A percentile compares a stretch with the other conserved stretches of the same genome.
phyloP scores from a whole-genome alignment of 257 asterid species.

The Ehretia macrophylla region DNA sequence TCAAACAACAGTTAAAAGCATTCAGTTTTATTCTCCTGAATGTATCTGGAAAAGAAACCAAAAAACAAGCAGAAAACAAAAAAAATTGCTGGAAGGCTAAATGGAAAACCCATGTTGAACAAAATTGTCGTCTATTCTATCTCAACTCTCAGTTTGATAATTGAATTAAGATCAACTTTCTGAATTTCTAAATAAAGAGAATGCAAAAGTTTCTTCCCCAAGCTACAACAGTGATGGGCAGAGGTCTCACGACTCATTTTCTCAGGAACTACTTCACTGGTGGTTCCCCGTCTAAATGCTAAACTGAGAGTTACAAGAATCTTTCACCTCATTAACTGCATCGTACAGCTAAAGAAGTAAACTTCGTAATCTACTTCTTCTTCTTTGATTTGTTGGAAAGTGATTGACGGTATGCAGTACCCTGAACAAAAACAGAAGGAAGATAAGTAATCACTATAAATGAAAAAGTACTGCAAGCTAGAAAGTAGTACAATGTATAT shows the following conservation, averaged over 20 bases:
- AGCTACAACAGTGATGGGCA: slow-evolving; percentile 49
- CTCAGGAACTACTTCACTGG: slow-evolving; percentile 7
- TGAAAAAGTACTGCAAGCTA: no score
- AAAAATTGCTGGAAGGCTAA: no score
- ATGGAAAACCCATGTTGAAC: slow-evolving; percentile 21
- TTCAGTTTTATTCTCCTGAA: no score
- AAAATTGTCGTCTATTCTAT: slow-evolving; percentile 41
- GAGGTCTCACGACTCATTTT: slow-evolving; percentile 22
- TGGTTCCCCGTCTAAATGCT: no score
- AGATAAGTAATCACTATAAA: no score
- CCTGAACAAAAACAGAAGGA: slow-evolving; percentile 32
- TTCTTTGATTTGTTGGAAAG: slow-evolving; percentile 58
- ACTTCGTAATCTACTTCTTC: slow-evolving; percentile 58
- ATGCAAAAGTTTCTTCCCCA: slow-evolving; percentile 14
- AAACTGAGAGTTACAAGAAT: no score
- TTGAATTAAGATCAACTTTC: slow-evolving; percentile 12
- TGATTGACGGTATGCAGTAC: slow-evolving; percentile 67
- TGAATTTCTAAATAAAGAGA: slow-evolving; percentile 17
- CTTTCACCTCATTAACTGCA: not conserved
- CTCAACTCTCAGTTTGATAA: slow-evolving; percentile 18
- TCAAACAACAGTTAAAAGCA: no score
- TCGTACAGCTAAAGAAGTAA: slow-evolving; percentile 20
- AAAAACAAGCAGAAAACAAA: no score
- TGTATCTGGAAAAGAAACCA: no score
- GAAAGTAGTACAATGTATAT: no score